phyloP scores from a whole-genome alignment of 768 basidiomycete species.

The Postia placenta region DNA sequence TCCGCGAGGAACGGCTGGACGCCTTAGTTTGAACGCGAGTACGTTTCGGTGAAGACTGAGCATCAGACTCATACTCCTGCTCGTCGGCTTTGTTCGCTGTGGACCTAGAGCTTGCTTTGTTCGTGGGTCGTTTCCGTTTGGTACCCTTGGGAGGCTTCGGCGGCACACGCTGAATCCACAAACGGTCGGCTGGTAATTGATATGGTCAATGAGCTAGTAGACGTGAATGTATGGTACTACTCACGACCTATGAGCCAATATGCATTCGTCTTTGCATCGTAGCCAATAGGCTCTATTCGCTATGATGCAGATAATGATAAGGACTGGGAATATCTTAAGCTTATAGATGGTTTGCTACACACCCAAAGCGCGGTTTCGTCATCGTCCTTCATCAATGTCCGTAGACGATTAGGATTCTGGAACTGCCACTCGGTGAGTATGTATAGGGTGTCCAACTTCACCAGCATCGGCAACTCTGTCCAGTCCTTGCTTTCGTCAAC shows the following conservation, averaged over 20 bases:
- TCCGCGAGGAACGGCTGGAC: conserved; percentile 10
- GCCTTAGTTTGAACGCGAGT: conserved; percentile 9
- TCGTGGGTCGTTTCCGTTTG: conserved; percentile 34
- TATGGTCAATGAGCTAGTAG: conserved; percentile 5
- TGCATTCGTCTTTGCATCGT: conserved; percentile 69
- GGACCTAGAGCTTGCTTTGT: conserved; percentile 18
- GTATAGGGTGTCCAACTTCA: conserved; percentile 71
- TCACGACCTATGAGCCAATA: conserved; percentile 84
- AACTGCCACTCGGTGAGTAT: conserved; percentile 83
- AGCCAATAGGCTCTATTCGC: conserved; percentile 85
- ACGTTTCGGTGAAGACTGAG: conserved; percentile 19
- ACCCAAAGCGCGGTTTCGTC: conserved; percentile 80
- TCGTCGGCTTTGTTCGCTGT: conserved; percentile 15
- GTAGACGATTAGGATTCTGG: conserved; percentile 64
- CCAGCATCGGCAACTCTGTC: conserved; percentile 63
- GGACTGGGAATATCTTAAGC: neutral
- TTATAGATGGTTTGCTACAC: no score
- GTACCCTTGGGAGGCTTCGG: conserved; percentile 38
- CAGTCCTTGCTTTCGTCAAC: conserved; percentile 52
- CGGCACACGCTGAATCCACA: conserved; percentile 79
- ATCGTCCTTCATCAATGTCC: conserved; percentile 70
- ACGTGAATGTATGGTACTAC: conserved; percentile 17
- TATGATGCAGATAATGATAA: conserved; percentile 22
- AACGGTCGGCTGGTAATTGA: conserved; percentile 54
- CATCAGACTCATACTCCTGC: conserved; percentile 19